These are phyloP conservation scores for Ceratobasidium sp. DNA, from an alignment of 1,284 basidiomycete species.

Conservation along the genomic window DNA sequence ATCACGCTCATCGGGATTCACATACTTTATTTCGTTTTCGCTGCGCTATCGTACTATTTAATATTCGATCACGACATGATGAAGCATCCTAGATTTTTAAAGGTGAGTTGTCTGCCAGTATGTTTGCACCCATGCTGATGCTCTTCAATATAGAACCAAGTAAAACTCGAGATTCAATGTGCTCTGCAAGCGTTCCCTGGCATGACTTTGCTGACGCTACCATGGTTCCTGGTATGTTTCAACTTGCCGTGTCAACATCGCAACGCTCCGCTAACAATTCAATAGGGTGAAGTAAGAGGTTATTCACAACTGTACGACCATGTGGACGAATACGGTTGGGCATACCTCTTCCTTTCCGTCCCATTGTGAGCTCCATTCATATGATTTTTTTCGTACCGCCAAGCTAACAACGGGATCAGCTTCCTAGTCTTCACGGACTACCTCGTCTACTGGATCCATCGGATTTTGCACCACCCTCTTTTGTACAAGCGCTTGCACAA, in stretches of 20 bases:
- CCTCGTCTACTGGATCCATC: slow-evolving; percentile 94
- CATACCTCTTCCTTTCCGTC: slow-evolving; percentile 73
- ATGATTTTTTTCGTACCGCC: not conserved
- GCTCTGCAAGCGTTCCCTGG: slow-evolving; percentile 85
- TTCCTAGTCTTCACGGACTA: slow-evolving; percentile 95
- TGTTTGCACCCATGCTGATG: slow-evolving; percentile 57
- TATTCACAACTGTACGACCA: slow-evolving; percentile 85
- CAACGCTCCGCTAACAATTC: not conserved
- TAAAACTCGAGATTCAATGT: slow-evolving; percentile 81
- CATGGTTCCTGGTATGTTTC: slow-evolving; percentile 82
- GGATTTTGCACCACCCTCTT: slow-evolving; percentile 88
- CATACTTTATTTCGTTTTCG: slow-evolving; percentile 89
- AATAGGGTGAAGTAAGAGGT: slow-evolving; percentile 85
- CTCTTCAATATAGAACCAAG: slow-evolving; percentile 64
- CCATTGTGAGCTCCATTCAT: slow-evolving; percentile 67
- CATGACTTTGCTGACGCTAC: slow-evolving; percentile 87
- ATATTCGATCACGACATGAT: slow-evolving; percentile 98
- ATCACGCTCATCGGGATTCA: slow-evolving; percentile 88
- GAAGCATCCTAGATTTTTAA: slow-evolving; percentile 93
- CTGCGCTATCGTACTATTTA: slow-evolving; percentile 84
- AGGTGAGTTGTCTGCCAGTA: slow-evolving; percentile 71
- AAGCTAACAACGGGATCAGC: slow-evolving; percentile 56
- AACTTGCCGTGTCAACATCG: not conserved
- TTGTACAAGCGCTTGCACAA: slow-evolving; percentile 95
- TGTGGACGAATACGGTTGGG: slow-evolving; percentile 78